These are phyloP conservation scores for Talaromyces funiculosus DNA, from an alignment of 2,329 filamentous ascomycete genomes.

Conservation along the genomic window DNA sequence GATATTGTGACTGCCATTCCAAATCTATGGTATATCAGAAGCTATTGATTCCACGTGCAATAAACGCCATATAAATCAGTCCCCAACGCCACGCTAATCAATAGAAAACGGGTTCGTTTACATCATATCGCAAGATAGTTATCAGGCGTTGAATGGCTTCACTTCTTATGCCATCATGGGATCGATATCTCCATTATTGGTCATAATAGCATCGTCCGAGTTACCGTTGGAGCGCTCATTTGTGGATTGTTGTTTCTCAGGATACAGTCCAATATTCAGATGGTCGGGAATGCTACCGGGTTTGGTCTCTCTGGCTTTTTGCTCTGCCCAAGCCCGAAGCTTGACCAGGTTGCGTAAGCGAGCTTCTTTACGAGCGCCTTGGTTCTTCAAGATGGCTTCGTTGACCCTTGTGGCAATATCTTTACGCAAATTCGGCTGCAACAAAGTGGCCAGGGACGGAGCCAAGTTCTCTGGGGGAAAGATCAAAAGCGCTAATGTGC, in stretches of 20 bases:
- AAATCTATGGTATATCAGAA: background rate
- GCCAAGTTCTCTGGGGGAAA: constrained; percentile 77
- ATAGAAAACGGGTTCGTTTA: background rate
- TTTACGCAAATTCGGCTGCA: constrained; percentile 73
- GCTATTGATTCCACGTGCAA: background rate
- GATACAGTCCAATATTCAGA: constrained; percentile 41
- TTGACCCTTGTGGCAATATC: constrained; percentile 87
- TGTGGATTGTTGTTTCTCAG: constrained; percentile 22
- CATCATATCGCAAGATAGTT: background rate
- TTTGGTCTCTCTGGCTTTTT: constrained; percentile 43
- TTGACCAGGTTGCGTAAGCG: constrained; percentile 76
- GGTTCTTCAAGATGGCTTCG: constrained; percentile 71
- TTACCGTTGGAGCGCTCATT: constrained; percentile 24
- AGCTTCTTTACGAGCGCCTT: constrained; percentile 69
- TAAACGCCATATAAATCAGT: constrained; percentile 9
- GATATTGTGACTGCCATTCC: background rate
- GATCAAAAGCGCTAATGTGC: constrained; percentile 86
- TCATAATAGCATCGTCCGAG: constrained; percentile 37
- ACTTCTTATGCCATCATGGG: constrained; percentile 32
- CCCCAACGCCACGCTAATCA: constrained; percentile 20
- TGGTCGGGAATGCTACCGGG: constrained; percentile 41
- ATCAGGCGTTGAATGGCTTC: background rate
- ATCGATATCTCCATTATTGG: constrained; percentile 37
- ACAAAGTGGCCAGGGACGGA: constrained; percentile 66
- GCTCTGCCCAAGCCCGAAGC: constrained; percentile 79